Evolutionary conservation across 2,329 filamentous ascomycete genomes (phyloP).

Genomic region (Cordyceps pruinosa): DNA sequence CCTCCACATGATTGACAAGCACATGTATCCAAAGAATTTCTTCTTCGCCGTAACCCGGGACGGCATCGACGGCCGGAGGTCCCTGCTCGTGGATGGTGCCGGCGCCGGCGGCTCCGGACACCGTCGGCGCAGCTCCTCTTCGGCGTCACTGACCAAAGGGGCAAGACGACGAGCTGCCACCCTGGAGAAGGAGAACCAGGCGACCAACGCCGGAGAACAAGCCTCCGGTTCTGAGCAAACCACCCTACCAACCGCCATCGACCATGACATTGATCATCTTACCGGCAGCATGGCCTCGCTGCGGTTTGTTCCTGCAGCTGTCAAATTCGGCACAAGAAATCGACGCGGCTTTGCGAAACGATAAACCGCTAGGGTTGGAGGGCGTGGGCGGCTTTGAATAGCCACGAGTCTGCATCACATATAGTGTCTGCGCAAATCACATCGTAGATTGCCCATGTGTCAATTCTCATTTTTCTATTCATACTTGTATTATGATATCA

Average conservation of each 20-base stretch:
- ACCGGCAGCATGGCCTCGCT: constrained; percentile 63
- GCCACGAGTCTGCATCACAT: neutral
- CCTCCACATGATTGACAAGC: constrained; percentile 88
- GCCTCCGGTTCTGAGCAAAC: neutral
- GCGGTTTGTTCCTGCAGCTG: constrained; percentile 61
- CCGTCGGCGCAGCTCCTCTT: constrained; percentile 43
- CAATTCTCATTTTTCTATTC: neutral
- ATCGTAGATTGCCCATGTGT: neutral
- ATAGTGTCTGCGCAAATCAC: neutral
- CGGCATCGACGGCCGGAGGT: constrained; percentile 79
- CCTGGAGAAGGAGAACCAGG: constrained; percentile 21
- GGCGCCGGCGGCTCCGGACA: constrained; percentile 24
- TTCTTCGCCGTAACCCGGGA: constrained; percentile 82
- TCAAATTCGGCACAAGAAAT: constrained; percentile 54
- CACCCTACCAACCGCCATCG: constrained; percentile 14
- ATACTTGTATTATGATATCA: neutral
- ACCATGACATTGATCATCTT: constrained; percentile 52
- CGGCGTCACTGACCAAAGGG: constrained; percentile 27
- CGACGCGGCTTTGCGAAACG: constrained; percentile 39
- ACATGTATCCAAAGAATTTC: constrained; percentile 82
- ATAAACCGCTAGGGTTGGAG: neutral
- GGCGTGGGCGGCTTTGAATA: neutral
- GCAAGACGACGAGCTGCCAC: constrained; percentile 28
- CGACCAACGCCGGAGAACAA: constrained; percentile 8
- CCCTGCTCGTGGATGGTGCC: constrained; percentile 59